Conservation (phyloP, 106 monocot species). For the Hemerocallis citrina region DNA sequence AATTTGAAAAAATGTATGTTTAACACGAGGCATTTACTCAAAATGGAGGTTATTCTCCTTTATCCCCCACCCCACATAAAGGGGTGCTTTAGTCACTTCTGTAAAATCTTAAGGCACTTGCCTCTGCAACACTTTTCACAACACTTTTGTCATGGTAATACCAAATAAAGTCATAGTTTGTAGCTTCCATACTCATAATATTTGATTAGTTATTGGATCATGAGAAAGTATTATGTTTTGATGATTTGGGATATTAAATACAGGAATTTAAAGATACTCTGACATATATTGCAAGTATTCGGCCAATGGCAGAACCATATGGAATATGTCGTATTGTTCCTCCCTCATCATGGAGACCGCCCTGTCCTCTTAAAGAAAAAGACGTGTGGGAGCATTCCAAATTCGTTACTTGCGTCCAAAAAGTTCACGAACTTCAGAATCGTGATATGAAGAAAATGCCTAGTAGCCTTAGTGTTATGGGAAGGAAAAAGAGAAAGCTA, state of each 20-base stretch:
- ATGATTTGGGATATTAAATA: neutral
- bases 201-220: neutral
- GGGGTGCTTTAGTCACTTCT: too few species aligned
- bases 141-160: too few species aligned
- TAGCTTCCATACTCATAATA: too few species aligned
- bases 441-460: slow-evolving; percentile 30
- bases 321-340: slow-evolving; percentile 94
- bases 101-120: too few species aligned
- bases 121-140: too few species aligned
- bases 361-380: slow-evolving; percentile 79
- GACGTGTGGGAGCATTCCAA: slow-evolving; percentile 52
- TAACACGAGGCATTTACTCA: too few species aligned
- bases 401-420: slow-evolving; percentile 69
- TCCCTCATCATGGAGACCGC: slow-evolving; percentile 77
- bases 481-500: slow-evolving; percentile 56
- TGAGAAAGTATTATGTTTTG: neutral
- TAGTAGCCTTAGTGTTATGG: slow-evolving; percentile 22
- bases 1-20: too few species aligned
- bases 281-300: slow-evolving; percentile 69
- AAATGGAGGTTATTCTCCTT: too few species aligned
- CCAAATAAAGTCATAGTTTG: too few species aligned
- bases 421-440: slow-evolving; percentile 86
- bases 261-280: slow-evolving; percentile 91
- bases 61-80: too few species aligned
- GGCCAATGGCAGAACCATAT: slow-evolving; percentile 61